Percentiles rank a stretch among this genome's conserved stretches.
Evolutionary conservation across 768 basidiomycete species (phyloP).

Genomic region (Pleurotus pulmonarius): DNA sequence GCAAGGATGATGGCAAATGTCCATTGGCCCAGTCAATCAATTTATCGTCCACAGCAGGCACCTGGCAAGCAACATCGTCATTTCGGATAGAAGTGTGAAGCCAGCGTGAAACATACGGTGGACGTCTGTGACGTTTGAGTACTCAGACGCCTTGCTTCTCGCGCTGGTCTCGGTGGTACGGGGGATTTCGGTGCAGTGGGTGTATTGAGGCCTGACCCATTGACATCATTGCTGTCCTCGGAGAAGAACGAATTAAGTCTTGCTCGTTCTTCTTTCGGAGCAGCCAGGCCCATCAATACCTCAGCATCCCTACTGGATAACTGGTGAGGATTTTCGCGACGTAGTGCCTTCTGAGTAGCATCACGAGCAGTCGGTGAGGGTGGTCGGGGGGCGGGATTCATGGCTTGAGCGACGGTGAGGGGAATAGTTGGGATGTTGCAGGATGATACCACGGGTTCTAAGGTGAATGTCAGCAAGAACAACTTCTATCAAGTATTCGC

Average conservation of each 20-base stretch:
- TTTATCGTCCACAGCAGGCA: slow-evolving; percentile 36
- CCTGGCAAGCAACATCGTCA: slow-evolving; percentile 11
- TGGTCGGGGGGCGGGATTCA: slow-evolving; percentile 94
- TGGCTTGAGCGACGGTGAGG: slow-evolving; percentile 88
- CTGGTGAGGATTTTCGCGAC: slow-evolving; percentile 81
- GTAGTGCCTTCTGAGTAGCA: slow-evolving; percentile 82
- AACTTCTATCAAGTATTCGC: neutral
- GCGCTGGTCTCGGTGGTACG: slow-evolving; percentile 64
- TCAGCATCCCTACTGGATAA: slow-evolving; percentile 78
- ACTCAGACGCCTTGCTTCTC: slow-evolving; percentile 52
- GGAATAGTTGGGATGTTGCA: slow-evolving; percentile 97
- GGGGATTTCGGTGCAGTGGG: slow-evolving; percentile 19
- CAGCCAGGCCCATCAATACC: slow-evolving; percentile 62
- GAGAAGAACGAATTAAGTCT: slow-evolving; percentile 57
- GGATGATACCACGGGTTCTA: slow-evolving; percentile 92
- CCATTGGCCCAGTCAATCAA: slow-evolving; percentile 89
- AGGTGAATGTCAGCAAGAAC: slow-evolving; percentile 15
- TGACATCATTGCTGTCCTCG: slow-evolving; percentile 25
- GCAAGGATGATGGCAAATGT: slow-evolving; percentile 63
- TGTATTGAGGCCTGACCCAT: slow-evolving; percentile 12
- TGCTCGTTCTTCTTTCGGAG: slow-evolving; percentile 42
- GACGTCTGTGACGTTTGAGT: slow-evolving; percentile 25
- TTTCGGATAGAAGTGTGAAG: slow-evolving; percentile 6
- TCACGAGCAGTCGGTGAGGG: slow-evolving; percentile 87
- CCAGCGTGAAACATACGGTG: slow-evolving; percentile 8